Evolutionary conservation across 2,329 filamentous ascomycete species (phyloP).

Genomic region (Clarireedia paspali): DNA sequence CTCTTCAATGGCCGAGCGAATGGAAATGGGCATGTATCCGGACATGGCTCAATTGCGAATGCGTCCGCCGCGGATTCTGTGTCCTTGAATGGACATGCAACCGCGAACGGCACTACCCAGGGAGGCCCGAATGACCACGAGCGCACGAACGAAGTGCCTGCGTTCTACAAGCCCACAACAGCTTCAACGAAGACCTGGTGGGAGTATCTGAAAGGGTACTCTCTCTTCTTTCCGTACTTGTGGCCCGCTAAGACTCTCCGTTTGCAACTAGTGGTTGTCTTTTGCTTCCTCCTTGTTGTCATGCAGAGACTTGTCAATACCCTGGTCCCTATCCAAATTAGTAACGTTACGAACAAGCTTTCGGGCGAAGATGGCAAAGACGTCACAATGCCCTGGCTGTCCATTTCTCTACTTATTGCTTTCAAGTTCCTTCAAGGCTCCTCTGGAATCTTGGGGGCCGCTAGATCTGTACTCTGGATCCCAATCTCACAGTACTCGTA

Average conservation of each 20-base stretch:
- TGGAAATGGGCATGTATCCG: slow-evolving; percentile 25
- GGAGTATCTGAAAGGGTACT: slow-evolving; percentile 90
- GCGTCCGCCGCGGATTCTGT: slow-evolving; percentile 9
- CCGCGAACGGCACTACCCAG: slow-evolving; percentile 9
- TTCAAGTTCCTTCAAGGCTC: slow-evolving; percentile 80
- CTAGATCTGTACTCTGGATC: slow-evolving; percentile 84
- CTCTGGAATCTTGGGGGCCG: slow-evolving; percentile 77
- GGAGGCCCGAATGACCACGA: slow-evolving; percentile 40
- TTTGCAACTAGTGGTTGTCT: slow-evolving; percentile 69
- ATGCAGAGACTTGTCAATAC: slow-evolving; percentile 80
- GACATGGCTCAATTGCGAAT: slow-evolving; percentile 34
- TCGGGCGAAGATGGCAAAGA: slow-evolving; percentile 43
- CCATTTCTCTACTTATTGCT: slow-evolving; percentile 68
- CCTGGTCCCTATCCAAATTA: slow-evolving; percentile 75
- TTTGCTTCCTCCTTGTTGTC: slow-evolving; percentile 76
- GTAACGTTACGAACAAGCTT: slow-evolving; percentile 69
- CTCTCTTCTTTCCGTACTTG: slow-evolving; percentile 89
- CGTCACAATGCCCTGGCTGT: slow-evolving; percentile 55
- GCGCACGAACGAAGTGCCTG: slow-evolving; percentile 53
- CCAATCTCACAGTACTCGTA: slow-evolving; percentile 97
- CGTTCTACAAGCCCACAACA: slow-evolving; percentile 84
- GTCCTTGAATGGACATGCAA: slow-evolving; percentile 25
- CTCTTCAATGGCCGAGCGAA: slow-evolving; percentile 38
- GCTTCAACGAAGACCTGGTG: slow-evolving; percentile 87
- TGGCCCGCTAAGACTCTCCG: slow-evolving; percentile 79